Percentiles rank a stretch among this genome's conserved stretches.
Conservation (phyloP, 2,329 filamentous ascomycete species). For the Venturia nashicola region DNA sequence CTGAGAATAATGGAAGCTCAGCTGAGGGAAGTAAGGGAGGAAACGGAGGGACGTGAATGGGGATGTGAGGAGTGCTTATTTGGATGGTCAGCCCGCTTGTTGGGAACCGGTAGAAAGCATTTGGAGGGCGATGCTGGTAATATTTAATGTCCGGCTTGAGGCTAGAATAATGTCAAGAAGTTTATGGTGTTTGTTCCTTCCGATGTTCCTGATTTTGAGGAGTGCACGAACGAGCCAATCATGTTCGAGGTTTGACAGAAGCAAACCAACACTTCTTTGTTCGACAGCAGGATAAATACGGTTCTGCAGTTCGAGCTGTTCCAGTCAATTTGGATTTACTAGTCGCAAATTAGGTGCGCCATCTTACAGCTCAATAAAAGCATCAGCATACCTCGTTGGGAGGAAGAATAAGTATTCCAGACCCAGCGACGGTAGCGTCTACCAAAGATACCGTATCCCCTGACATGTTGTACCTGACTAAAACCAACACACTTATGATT, state of each 20-base stretch:
- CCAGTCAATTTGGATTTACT: no score
- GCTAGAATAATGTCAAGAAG: neutral
- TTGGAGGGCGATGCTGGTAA: neutral
- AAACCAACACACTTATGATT: no score
- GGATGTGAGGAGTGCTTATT: no score
- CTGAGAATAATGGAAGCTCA: neutral
- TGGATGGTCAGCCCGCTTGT: no score
- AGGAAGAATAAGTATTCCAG: no score
- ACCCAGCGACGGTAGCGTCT: no score
- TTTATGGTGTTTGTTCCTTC: neutral
- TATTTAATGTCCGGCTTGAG: neutral
- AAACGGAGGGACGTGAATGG: neutral
- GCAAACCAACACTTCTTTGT: neutral
- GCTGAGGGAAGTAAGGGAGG: neutral
- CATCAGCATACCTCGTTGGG: no score
- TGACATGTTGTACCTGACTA: no score
- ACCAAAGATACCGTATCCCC: no score
- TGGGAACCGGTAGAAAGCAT: neutral
- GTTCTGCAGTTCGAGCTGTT: no score
- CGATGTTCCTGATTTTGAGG: neutral
- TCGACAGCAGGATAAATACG: neutral
- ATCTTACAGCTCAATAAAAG: no score
- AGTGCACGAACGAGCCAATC: neutral
- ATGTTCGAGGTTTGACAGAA: neutral
- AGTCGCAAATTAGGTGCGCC: no score